Base-by-base conservation (phyloP, 2,329 filamentous ascomycete genomes). In the Ceratocystiopsis brevicomis region DNA sequence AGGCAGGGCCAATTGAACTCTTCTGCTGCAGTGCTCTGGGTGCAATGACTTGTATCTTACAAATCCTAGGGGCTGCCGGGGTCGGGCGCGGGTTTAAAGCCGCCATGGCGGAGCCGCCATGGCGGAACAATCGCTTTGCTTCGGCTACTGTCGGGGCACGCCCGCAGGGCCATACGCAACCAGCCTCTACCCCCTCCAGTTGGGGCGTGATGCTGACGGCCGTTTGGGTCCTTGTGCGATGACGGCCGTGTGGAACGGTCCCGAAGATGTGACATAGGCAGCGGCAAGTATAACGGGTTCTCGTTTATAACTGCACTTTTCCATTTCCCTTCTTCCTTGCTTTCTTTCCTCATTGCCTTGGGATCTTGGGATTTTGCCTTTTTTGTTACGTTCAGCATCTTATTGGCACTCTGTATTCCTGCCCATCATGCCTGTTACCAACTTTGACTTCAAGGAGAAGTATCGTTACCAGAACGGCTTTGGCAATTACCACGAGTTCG, bases 401-500 rank as follows among this genome's bases (percentile, higher is more conserved):
- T 9, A 30, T 30, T 9, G 8, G 10, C 25, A 30, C 25, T 30
- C n/a, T 21, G 33, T 6, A n/a, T 11, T 34, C 15, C 33, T 34
- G 25, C 33, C 21, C 15, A 57, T 30, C 32, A 73, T 73, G 69
- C 66, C 67, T 10, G 59, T 65, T 46, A 71, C 68, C 5, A 51
- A 59, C 0, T 73, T 73, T 46, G 56, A 59, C 33, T 56, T 64
- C 18, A 54, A 60, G 47, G 69, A 73, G 51, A 70, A 67, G 53
- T 90, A 90, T 65, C 67, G 65, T 46, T 90, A 90, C 60, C 78
- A 77, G 54, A 81, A 76, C 64, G 83, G 83, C 58, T 87, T 90
- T 64, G 71, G 72, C 58, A 75, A 69, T 40, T 78, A 87, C 56
- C 73, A 85, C 58, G 80, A 88, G 80, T 86, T 61, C 52, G 73